Evolutionary conservation across 176 grass and related monocot genomes (phyloP), one percentile per base, ranked within the genome.

Genomic region (Secale cereale): DNA sequence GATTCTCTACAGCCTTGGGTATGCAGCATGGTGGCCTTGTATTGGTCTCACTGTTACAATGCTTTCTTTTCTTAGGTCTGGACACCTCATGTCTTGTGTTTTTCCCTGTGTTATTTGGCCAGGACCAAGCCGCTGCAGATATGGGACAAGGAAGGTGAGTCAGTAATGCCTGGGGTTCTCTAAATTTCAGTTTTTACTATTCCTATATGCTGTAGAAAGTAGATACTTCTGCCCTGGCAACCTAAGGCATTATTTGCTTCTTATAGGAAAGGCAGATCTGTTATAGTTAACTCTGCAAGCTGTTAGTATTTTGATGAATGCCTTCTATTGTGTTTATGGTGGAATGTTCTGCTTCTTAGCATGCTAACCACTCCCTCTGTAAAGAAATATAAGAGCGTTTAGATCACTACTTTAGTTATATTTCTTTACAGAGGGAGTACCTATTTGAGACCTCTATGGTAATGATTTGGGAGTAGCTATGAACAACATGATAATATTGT

Each of bases 121-220:
- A 98, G 97, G 88, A 98, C 89, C 74, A 98, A 95, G 59, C 97
- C 97, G 84, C 85, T 98, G 88, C 97, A 98, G 91, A 98, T 98
- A 90, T 96, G 97, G 93, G 93, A 95, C 64, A 98, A 98, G 86
- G 97, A 98, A 92, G 93, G 93, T 98, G 62, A 2, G 78, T 79
- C 76, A 36, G 81, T 88, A 46, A 59, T 78, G 19, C 33, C 71
- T 68, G 80, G 67, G 32, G 10, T 60, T 30, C 15, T 59, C 78
- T 30, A 29, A 59, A 37, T 3, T 66, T 57, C 37, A 81, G 1
- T 77, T 22, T 63, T 5, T 36, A 10, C 14, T 4, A 23, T 35
- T 63, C 10, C n/a, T 78, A 54, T 78, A 54, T 71, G 74, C 16
- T 78, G 74, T 7, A 41, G 39, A 41, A 41, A 71, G 10, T 39